These are phyloP conservation scores for Onygenales sp. DNA, from an alignment of 2,329 filamentous ascomycete genomes.

Conservation along the genomic window DNA sequence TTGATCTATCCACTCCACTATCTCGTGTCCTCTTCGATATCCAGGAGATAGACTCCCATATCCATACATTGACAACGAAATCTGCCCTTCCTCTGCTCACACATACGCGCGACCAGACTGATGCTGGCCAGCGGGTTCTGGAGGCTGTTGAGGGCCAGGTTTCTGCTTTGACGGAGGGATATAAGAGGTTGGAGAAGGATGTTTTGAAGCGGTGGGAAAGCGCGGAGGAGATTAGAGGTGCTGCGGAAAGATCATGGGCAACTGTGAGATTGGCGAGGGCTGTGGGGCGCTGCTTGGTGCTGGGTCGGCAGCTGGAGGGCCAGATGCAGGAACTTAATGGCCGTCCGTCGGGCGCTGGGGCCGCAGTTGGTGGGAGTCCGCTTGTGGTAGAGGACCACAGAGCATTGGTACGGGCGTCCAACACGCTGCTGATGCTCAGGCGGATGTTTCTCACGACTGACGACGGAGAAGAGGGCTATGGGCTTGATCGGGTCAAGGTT, in stretches of 20 bases:
- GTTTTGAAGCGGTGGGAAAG: conserved; percentile 77
- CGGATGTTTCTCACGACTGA: conserved; percentile 61
- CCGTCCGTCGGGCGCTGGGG: conserved; percentile 20
- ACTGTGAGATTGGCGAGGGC: conserved; percentile 68
- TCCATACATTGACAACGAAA: conserved; percentile 78
- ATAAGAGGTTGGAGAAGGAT: conserved; percentile 75
- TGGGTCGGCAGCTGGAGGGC: conserved; percentile 80
- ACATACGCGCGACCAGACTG: conserved; percentile 65
- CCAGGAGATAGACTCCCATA: conserved; percentile 93
- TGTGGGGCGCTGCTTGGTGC: conserved; percentile 66
- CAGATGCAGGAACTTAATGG: conserved; percentile 63
- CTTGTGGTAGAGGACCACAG: conserved; percentile 54
- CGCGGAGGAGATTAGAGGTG: conserved; percentile 70
- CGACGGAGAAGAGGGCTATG: conserved; percentile 64
- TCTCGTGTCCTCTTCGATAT: conserved; percentile 92
- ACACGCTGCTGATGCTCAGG: conserved; percentile 66
- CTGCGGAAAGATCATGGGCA: conserved; percentile 69
- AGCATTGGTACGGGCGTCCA: conserved; percentile 70
- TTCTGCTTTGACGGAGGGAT: conserved; percentile 70
- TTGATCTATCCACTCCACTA: conserved; percentile 89
- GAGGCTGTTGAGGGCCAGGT: conserved; percentile 72
- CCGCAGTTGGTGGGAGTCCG: conserved; percentile 25
- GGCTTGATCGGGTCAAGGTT: conserved; percentile 63
- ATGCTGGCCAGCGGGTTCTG: conserved; percentile 63
- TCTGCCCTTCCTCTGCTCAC: conserved; percentile 71